A percentile compares a stretch with the other conserved stretches of the same genome.
Conservation (phyloP, 176 grass and related monocot genomes). For the Coix lacrymajobi region DNA sequence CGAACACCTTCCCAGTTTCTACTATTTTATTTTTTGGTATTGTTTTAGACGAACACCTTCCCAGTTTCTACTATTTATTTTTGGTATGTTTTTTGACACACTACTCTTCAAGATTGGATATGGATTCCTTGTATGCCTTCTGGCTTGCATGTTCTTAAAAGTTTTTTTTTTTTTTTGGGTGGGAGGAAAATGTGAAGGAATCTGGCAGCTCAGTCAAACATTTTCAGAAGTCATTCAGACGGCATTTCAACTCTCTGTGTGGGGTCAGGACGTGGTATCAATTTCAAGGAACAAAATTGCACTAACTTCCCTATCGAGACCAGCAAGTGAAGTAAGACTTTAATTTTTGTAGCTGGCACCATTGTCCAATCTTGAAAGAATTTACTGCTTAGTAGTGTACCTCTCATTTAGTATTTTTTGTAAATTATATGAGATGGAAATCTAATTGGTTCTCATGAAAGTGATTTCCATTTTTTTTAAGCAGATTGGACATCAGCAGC, state of each 20-base stretch:
- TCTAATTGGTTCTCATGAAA: too few relatives aligned
- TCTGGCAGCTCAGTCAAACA: constrained; percentile 49
- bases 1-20: neutral
- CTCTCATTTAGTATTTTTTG: too few relatives aligned
- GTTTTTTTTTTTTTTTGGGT: neutral
- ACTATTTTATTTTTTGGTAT: neutral
- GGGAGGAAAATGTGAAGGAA: constrained; percentile 54
- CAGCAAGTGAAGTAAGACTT: constrained; percentile 50
- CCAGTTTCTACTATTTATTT: neutral
- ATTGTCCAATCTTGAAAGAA: neutral
- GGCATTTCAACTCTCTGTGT: constrained; percentile 63
- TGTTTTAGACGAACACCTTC: neutral
- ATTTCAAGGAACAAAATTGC: constrained; percentile 89
- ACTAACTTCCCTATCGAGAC: constrained; percentile 56
- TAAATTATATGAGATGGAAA: too few relatives aligned
- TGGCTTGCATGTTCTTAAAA: constrained; percentile 13
- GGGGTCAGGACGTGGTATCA: constrained; percentile 80
- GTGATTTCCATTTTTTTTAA: too few relatives aligned
- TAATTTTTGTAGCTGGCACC: neutral
- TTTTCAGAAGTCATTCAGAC: constrained; percentile 81
- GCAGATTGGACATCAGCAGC: too few relatives aligned
- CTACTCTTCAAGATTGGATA: constrained; percentile 5
- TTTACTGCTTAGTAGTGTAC: too few relatives aligned
- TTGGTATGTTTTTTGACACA: neutral
- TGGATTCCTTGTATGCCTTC: neutral